Evolutionary conservation across 352 stramenopile genomes (phyloP).

Genomic region (Globisporangium ultimum): DNA sequence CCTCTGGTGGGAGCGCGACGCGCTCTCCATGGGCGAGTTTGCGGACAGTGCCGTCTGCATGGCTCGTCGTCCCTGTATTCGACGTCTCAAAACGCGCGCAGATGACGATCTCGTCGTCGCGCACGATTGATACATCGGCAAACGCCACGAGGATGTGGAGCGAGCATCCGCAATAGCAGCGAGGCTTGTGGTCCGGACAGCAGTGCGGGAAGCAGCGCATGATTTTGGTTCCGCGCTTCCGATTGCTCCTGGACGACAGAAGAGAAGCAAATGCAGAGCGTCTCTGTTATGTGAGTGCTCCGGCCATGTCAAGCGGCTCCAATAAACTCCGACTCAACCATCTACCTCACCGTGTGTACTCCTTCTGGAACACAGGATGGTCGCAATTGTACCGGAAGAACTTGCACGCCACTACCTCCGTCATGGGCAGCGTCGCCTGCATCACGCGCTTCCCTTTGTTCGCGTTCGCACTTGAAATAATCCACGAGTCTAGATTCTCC

Average conservation of each 20-base stretch:
- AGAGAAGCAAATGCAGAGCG: too few relatives aligned
- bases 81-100: conserved; percentile 44
- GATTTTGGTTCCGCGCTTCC: conserved; percentile 21
- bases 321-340: too few relatives aligned
- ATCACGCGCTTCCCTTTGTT: too few relatives aligned
- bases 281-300: too few relatives aligned
- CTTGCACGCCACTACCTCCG: conserved; percentile 12
- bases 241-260: conserved; percentile 17
- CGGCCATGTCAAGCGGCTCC: too few relatives aligned
- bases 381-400: conserved; percentile 33
- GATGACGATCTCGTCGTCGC: conserved; percentile 23
- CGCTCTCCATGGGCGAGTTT: conserved; percentile 19
- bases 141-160: conserved; percentile 32
- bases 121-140: conserved; percentile 3
- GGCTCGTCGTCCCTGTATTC: too few relatives aligned
- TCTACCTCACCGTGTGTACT: conserved; percentile 28
- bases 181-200: conserved; percentile 23
- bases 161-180: conserved; percentile 30
- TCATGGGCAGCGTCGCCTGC: too few relatives aligned
- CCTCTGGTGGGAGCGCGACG: conserved; percentile 14
- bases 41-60: not conserved
- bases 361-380: conserved; percentile 30
- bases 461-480: too few relatives aligned
- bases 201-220: conserved; percentile 34
- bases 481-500: too few relatives aligned